These are phyloP conservation scores for Sanghuangporus weigelae DNA, from an alignment of 1,284 basidiomycete genomes.

Conservation along the genomic window DNA sequence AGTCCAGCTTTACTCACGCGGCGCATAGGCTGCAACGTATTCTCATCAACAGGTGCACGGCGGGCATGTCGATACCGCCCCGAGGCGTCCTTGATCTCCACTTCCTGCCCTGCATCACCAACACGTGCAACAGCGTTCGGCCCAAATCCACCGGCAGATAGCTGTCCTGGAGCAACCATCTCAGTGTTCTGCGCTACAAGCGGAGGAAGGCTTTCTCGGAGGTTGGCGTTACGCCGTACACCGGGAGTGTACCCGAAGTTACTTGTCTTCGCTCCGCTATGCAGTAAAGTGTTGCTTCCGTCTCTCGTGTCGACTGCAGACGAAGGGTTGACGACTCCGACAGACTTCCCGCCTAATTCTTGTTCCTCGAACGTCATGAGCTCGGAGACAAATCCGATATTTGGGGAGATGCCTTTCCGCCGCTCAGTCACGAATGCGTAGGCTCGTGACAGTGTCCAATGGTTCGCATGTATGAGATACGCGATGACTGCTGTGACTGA, in stretches of 20 bases:
- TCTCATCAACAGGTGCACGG: constrained; percentile 79
- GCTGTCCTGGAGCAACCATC: constrained; percentile 22
- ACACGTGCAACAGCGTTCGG: constrained; percentile 21
- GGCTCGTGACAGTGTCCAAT: constrained; percentile 89
- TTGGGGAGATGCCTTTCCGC: constrained; percentile 91
- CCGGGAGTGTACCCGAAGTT: constrained; percentile 38
- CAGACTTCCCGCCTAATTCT: constrained; percentile 78
- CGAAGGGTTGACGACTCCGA: constrained; percentile 59
- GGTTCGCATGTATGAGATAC: constrained; percentile 94
- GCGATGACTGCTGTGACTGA: constrained; percentile 97
- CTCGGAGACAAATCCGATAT: constrained; percentile 96
- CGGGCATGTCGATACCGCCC: constrained; percentile 83
- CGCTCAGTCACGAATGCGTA: constrained; percentile 90
- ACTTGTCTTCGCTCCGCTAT: constrained; percentile 21
- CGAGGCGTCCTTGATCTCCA: constrained; percentile 77
- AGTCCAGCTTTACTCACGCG: constrained; percentile 87
- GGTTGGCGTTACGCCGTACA: constrained; percentile 48
- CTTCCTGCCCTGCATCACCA: constrained; percentile 67
- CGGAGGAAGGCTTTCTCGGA: constrained; percentile 77
- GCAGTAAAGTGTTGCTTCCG: constrained; percentile 3
- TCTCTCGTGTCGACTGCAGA: constrained; percentile 26
- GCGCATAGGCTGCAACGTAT: constrained; percentile 78
- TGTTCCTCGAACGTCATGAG: constrained; percentile 94
- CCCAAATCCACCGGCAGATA: constrained; percentile 21
- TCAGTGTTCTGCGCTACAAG: constrained; percentile 32